phyloP scores from a whole-genome alignment of 2,329 filamentous ascomycete genomes.

The Fusarium pseudocircinatum region DNA sequence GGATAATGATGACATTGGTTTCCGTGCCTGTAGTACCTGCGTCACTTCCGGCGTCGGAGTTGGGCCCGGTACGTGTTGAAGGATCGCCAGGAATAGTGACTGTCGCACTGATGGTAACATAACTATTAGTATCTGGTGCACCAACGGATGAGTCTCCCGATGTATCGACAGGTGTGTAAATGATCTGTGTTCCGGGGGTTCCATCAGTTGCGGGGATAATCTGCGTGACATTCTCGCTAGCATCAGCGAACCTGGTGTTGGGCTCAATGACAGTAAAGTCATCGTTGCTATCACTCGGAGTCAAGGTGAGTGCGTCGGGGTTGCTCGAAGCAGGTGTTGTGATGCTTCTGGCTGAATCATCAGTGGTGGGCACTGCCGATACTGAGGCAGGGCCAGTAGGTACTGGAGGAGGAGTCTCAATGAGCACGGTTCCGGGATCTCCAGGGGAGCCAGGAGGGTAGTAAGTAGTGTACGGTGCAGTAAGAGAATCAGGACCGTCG shows the following conservation, averaged over 20 bases:
- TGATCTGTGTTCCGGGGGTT: conserved; percentile 20
- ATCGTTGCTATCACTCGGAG: conserved; percentile 17
- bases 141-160: neutral
- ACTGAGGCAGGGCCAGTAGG: conserved; percentile 4
- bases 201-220: conserved; percentile 20
- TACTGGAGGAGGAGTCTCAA: conserved; percentile 14
- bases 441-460: conserved; percentile 14
- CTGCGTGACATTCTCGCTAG: conserved; percentile 27
- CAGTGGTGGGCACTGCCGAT: conserved; percentile 1
- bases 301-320: conserved; percentile 18
- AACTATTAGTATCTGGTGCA: neutral
- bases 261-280: conserved; percentile 28
- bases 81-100: conserved; percentile 34
- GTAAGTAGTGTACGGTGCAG: conserved; percentile 17
- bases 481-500: conserved; percentile 7
- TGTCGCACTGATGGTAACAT: conserved; percentile 21
- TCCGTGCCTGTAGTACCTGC: conserved; percentile 19
- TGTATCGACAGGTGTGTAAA: conserved; percentile 23
- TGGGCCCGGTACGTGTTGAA: conserved; percentile 4
- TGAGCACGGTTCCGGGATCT: conserved; percentile 25
- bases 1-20: conserved; percentile 32
- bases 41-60: neutral
- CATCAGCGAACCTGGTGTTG: conserved; percentile 24
- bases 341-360: neutral
- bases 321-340: conserved; percentile 8